Conservation (phyloP, 768 basidiomycete genomes). For the Phlegmacium glaucopus region DNA sequence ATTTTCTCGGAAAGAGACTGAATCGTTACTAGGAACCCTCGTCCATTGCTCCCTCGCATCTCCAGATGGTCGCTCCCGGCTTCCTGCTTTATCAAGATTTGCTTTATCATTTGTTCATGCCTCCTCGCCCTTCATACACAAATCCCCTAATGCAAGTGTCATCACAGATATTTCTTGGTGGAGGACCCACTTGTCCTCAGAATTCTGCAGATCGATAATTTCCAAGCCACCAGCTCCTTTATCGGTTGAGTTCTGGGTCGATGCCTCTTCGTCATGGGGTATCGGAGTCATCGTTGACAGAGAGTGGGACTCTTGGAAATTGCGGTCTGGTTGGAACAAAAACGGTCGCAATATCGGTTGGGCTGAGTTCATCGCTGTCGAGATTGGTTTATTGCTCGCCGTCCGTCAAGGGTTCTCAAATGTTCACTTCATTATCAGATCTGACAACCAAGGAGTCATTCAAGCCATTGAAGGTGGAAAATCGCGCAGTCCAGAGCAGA, state of each 20-base stretch:
- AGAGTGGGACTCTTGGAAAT: conserved; percentile 31
- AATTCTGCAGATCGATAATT: conserved; percentile 12
- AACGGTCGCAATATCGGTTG: conserved; percentile 30
- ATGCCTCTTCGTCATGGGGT: conserved; percentile 35
- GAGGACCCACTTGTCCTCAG: conserved; percentile 1
- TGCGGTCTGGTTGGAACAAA: conserved; percentile 21
- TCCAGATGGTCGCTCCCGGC: conserved; percentile 23
- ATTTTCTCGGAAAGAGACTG: conserved; percentile 15
- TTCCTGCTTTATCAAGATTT: conserved; percentile 28
- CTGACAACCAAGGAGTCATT: conserved; percentile 36
- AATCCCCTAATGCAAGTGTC: conserved; percentile 12
- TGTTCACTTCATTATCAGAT: conserved; percentile 26
- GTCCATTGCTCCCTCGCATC: conserved; percentile 32
- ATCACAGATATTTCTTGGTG: conserved; percentile 26
- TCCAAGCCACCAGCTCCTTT: conserved; percentile 9
- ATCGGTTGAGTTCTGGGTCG: conserved; percentile 23
- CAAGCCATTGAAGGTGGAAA: conserved; percentile 16
- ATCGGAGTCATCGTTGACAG: conserved; percentile 29
- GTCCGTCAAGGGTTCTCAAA: conserved; percentile 14
- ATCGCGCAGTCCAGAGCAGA: conserved; percentile 28
- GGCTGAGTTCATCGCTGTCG: no score
- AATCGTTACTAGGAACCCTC: conserved; percentile 30
- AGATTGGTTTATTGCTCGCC: conserved; percentile 26
- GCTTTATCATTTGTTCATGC: conserved; percentile 17
- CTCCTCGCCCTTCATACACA: conserved; percentile 8